Evolutionary conservation across 805 yeast genomes (phyloP).

Genomic region (Starmerella etchellsii): DNA sequence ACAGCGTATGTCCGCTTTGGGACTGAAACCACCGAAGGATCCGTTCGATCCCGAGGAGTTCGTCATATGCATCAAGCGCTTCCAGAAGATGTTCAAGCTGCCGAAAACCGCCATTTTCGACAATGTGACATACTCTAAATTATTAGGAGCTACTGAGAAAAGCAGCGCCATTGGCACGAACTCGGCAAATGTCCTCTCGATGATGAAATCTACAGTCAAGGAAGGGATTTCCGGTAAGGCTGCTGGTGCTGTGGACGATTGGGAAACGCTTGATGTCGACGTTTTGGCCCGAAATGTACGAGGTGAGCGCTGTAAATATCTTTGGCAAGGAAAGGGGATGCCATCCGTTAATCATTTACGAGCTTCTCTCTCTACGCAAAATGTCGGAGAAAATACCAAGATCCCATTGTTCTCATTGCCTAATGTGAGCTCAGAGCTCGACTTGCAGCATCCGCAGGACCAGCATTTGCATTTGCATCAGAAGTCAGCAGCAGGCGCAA

Average conservation of each 20-base stretch:
- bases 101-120: conserved; percentile 44
- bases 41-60: conserved; percentile 68
- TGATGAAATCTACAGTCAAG: conserved; percentile 60
- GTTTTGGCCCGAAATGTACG: conserved; percentile 15
- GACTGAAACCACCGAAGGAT: conserved; percentile 58
- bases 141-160: conserved; percentile 38
- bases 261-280: conserved; percentile 20
- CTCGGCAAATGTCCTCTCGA: conserved; percentile 28
- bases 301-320: conserved; percentile 20
- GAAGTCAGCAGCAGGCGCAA: background rate
- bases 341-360: conserved; percentile 12
- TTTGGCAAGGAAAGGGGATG: conserved; percentile 20
- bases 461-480: background rate
- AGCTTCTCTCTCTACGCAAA: conserved; percentile 1
- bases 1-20: conserved; percentile 46
- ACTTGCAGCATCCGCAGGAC: background rate
- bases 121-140: conserved; percentile 38
- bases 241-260: conserved; percentile 15
- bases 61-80: conserved; percentile 52
- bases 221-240: conserved; percentile 32
- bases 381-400: background rate
- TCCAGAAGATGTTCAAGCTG: conserved; percentile 58
- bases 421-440: background rate
- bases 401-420: conserved; percentile 14
- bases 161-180: conserved; percentile 23